A percentile compares a stretch with the other conserved stretches of the same genome.
Evolutionary conservation across 345 rosid species (phyloP).

Genomic region (Moringa oleifera): DNA sequence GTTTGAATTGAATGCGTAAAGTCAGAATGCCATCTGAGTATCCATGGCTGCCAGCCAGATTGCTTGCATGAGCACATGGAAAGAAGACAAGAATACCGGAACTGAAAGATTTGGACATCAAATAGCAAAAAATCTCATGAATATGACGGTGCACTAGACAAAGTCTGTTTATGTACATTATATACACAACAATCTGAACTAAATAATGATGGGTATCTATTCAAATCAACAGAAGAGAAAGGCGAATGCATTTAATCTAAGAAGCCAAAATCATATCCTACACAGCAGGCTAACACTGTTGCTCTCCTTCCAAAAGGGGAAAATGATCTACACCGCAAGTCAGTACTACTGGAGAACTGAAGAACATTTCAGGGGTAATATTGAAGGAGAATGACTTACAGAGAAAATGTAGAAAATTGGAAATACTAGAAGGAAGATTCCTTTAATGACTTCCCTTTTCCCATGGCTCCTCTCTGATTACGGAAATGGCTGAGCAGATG

Average conservation of each 20-base stretch:
- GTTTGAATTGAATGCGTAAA: no score
- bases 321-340: constrained; percentile 4
- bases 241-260: constrained; percentile 18
- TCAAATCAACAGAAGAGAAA: neutral
- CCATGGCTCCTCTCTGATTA: constrained; percentile 61
- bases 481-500: constrained; percentile 94
- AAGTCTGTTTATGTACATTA: constrained; percentile 27
- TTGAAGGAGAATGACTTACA: constrained; percentile 7
- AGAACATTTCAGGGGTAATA: constrained; percentile 1
- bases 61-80: neutral
- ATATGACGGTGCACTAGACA: no score
- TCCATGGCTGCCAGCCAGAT: neutral
- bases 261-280: constrained; percentile 8
- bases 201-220: constrained; percentile 9
- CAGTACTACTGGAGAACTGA: constrained; percentile 13
- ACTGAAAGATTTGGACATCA: neutral
- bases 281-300: neutral
- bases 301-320: constrained; percentile 1
- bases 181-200: constrained; percentile 26
- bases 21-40: no score
- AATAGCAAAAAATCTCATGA: constrained; percentile 7
- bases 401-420: constrained; percentile 7
- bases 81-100: constrained; percentile 3
- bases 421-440: constrained; percentile 8
- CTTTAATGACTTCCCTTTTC: constrained; percentile 50